These are phyloP conservation scores for Lentinula detonsa DNA, from an alignment of 768 basidiomycete genomes.

Conservation along the genomic window DNA sequence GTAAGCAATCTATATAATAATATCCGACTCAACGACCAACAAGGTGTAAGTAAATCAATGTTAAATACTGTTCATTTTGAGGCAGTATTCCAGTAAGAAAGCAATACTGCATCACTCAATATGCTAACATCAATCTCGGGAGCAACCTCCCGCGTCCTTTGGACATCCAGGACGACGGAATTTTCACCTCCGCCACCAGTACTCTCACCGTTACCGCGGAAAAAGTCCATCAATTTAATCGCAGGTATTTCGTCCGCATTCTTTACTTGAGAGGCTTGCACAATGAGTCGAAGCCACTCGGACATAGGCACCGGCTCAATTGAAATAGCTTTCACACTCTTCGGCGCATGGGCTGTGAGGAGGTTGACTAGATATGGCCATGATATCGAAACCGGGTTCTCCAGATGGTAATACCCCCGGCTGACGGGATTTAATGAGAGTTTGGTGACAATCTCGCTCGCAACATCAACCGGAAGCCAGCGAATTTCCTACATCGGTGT, in stretches of 20 bases:
- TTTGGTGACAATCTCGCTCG: not conserved
- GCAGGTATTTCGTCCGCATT: not conserved
- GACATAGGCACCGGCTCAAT: not conserved
- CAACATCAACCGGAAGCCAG: not conserved
- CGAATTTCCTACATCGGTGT: not conserved
- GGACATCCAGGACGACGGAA: not conserved
- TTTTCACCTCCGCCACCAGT: not conserved
- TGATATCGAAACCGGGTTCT: not conserved
- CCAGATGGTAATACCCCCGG: not conserved
- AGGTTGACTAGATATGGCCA: not conserved
- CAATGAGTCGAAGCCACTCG: not conserved
- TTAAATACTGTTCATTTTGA: not conserved
- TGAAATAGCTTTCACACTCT: not conserved
- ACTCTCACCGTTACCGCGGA: not conserved
- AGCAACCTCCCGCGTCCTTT: not conserved
- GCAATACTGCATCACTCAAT: not conserved
- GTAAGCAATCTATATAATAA: too few relatives aligned
- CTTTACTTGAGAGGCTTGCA: not conserved
- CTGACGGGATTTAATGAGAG: not conserved
- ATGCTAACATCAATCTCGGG: not conserved
- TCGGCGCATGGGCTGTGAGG: not conserved
- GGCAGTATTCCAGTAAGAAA: not conserved
- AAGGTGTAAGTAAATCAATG: not conserved
- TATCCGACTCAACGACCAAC: too few relatives aligned
- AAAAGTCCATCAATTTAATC: constrained; percentile 1